phyloP scores from a whole-genome alignment of 371 early-diverging fungal species.

The Mortierella polycephala region DNA sequence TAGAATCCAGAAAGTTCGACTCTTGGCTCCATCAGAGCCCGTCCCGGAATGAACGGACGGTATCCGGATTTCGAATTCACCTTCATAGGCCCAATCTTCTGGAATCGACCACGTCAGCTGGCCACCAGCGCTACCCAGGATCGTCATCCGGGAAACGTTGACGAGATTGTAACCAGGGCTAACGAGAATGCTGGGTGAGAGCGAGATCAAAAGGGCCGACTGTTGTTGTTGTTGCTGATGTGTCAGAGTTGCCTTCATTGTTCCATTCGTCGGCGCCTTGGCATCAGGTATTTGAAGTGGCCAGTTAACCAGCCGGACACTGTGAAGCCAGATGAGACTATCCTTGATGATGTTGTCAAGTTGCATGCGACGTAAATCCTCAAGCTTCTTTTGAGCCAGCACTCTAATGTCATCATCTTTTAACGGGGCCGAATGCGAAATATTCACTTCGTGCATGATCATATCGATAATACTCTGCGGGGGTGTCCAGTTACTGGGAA shows the following conservation, averaged over 20 bases:
- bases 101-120: slow-evolving; percentile 39
- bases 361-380: slow-evolving; percentile 10
- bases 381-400: slow-evolving; percentile 27
- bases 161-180: slow-evolving; percentile 26
- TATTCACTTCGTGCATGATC: slow-evolving; percentile 15
- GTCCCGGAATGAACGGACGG: slow-evolving; percentile 8
- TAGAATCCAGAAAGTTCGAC: slow-evolving; percentile 42
- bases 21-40: slow-evolving; percentile 2
- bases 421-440: slow-evolving; percentile 18
- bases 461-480: slow-evolving; percentile 19
- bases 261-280: neutral
- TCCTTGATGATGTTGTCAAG: slow-evolving; percentile 19
- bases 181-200: slow-evolving; percentile 22
- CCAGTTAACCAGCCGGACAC: slow-evolving; percentile 34
- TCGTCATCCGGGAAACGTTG: slow-evolving; percentile 6
- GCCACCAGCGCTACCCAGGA: slow-evolving; percentile 21
- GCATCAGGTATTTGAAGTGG: neutral
- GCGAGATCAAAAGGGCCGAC: neutral
- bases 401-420: slow-evolving; percentile 22
- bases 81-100: slow-evolving; percentile 45
- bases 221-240: neutral
- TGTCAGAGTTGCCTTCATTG: neutral
- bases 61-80: slow-evolving; percentile 46
- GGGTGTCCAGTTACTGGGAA: slow-evolving; percentile 22
- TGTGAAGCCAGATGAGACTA: slow-evolving; percentile 18